These are phyloP conservation scores for Penicillium cosmopolitanum DNA, from an alignment of 495 filamentous ascomycete species.

Conservation along the genomic window DNA sequence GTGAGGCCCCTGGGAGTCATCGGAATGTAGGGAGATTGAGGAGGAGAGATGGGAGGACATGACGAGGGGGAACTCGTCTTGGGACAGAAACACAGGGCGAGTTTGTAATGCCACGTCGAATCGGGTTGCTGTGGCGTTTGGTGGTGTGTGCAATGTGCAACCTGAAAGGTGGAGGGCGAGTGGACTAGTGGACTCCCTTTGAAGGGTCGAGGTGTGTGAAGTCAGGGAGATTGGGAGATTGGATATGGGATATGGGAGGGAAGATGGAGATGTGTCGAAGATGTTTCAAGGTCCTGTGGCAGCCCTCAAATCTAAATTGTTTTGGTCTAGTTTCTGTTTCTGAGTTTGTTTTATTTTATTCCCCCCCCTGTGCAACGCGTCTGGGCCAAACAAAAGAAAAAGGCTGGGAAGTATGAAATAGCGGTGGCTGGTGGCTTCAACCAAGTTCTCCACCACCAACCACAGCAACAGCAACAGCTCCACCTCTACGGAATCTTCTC, in stretches of 20 bases:
- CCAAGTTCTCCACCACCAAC: constrained; percentile 1
- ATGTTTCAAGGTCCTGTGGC: too few species aligned
- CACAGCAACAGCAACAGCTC: constrained; percentile 7
- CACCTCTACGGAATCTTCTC: constrained; percentile 18
- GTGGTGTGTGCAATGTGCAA: constrained; percentile 20
- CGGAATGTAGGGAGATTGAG: constrained; percentile 33
- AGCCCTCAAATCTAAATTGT: too few species aligned
- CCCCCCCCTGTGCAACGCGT: constrained; percentile 10
- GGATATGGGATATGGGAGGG: too few species aligned
- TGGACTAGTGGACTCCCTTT: background rate
- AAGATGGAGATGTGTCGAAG: too few species aligned
- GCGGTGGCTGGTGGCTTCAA: constrained; percentile 29
- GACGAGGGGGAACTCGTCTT: constrained; percentile 1
- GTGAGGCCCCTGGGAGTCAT: constrained; percentile 26
- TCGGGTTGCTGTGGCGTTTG: constrained; percentile 29
- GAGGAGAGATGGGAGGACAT: constrained; percentile 28
- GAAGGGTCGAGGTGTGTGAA: background rate
- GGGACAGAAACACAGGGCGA: constrained; percentile 10
- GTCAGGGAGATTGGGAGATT: too few species aligned
- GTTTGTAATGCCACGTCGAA: constrained; percentile 45
- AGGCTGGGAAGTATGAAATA: constrained; percentile 36
- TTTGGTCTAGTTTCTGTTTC: background rate
- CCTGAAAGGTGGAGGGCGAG: constrained; percentile 9
- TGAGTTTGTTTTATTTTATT: constrained; percentile 7
- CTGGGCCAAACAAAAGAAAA: constrained; percentile 19